Evolutionary conservation across 2,329 filamentous ascomycete species (phyloP), one percentile per base, ranked within the genome.

Genomic region (Lachnellula cervina): DNA sequence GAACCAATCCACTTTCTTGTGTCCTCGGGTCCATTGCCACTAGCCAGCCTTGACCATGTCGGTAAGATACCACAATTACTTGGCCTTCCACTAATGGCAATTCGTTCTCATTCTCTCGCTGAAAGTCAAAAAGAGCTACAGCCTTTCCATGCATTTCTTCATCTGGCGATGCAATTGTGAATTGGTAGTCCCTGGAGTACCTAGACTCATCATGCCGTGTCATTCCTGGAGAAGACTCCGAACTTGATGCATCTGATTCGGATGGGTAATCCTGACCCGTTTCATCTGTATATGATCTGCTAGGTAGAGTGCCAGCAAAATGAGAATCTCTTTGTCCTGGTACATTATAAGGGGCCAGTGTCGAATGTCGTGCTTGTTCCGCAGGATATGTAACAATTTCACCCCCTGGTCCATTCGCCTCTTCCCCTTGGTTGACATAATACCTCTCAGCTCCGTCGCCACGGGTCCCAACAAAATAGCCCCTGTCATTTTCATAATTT

Each of bases 131-230:
- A 21, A 99, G 78, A 6, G 94, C 94, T 28, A 99, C 90, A 11
- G 91, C 92, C 70, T 96, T 96, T 49, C 94, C 94, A 68, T 97
- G 92, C 83, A 97, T 97, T 71, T 97, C 91, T 73, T 97, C 93
- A 70, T 97, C 94, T 5, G 92, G 91, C 14, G 90, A 95, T 16
- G 90, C 93, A 64, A 96, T 96, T 17, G 90, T 95, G 71, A 97
- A 96, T 66, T 95, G 89, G 70, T 96, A 97, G 72, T 96, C 90
- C 62, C 89, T 84, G 46, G 90, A 95, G 72, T 92, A 96, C 66
- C 91, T 83, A 54, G 86, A 89, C 69, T 90, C 81, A 67, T 91
- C 86, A 63, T 83, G 81, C 56, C 80, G 76, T 55, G 74, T 77
- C 59, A 76, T 79, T 32, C 77, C 78, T 1, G 83, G 81, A 8